phyloP scores from a whole-genome alignment of 257 asterid species.

The Primulina huaijiensis region DNA sequence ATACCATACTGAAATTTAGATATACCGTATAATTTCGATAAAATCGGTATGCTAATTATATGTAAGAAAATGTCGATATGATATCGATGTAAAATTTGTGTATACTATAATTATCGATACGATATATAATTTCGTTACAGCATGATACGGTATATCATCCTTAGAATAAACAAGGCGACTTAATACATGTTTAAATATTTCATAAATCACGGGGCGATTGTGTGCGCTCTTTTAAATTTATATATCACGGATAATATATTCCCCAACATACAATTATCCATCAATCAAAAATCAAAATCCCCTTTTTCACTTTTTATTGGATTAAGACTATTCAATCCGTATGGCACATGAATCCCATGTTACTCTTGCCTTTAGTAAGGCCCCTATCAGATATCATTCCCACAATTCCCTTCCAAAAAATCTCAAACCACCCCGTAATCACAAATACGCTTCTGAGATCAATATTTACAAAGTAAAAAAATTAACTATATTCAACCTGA shows the following conservation, averaged over 20 bases:
- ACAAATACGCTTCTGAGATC: too few relatives aligned
- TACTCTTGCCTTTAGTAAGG: constrained; percentile 38
- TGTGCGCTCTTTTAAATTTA: constrained; percentile 15
- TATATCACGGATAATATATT: not conserved
- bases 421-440: not conserved
- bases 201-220: not conserved
- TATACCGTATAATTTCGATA: too few relatives aligned
- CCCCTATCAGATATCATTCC: not conserved
- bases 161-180: too few relatives aligned
- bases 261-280: constrained; percentile 21
- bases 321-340: constrained; percentile 47
- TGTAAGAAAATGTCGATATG: too few relatives aligned
- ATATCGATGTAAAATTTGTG: too few relatives aligned
- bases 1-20: too few relatives aligned
- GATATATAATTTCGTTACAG: too few relatives aligned
- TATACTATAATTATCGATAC: too few relatives aligned
- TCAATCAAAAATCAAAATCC: constrained; percentile 28
- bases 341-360: constrained; percentile 87
- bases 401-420: not conserved
- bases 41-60: too few relatives aligned
- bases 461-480: too few relatives aligned
- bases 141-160: too few relatives aligned
- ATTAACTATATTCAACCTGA: not conserved
- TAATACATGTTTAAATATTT: too few relatives aligned
- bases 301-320: constrained; percentile 15